These are phyloP conservation scores for Otatea glauca DNA, from an alignment of 176 grass and related monocot species.

Conservation along the genomic window DNA sequence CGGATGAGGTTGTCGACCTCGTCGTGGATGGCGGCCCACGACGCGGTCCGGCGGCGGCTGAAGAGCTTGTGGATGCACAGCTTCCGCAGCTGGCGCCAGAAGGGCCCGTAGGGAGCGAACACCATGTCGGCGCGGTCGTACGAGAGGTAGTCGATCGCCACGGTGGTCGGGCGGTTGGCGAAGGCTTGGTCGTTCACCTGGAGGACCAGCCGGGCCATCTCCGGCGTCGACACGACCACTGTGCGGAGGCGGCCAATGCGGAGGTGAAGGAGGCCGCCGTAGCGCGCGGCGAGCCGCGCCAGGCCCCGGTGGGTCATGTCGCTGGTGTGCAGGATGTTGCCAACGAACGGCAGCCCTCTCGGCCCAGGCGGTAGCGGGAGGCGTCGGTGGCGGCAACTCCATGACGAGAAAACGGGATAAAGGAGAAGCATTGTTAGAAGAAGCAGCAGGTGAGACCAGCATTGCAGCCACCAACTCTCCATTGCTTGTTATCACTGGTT, in stretches of 20 bases:
- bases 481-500: neutral
- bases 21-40: conserved; percentile 52
- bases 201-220: conserved; percentile 49
- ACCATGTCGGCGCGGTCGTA: conserved; percentile 65
- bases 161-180: conserved; percentile 51
- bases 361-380: conserved; percentile 52
- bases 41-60: conserved; percentile 46
- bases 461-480: conserved; percentile 1
- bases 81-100: conserved; percentile 70
- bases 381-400: neutral
- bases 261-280: conserved; percentile 53
- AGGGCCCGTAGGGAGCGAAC: conserved; percentile 60
- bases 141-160: conserved; percentile 48
- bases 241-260: conserved; percentile 42
- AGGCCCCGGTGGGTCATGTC: conserved; percentile 57
- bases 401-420: neutral
- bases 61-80: conserved; percentile 62
- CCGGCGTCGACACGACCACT: conserved; percentile 47
- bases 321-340: conserved; percentile 51
- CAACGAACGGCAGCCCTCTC: conserved; percentile 43
- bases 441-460: neutral
- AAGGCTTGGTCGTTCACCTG: conserved; percentile 55
- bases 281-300: conserved; percentile 36
- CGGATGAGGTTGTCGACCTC: conserved; percentile 30
- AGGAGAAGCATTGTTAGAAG: neutral